A percentile compares a stretch with the other conserved stretches of the same genome.
Evolutionary conservation across 2,329 filamentous ascomycete species (phyloP).

Genomic region (Aspergillus thermomutatus): DNA sequence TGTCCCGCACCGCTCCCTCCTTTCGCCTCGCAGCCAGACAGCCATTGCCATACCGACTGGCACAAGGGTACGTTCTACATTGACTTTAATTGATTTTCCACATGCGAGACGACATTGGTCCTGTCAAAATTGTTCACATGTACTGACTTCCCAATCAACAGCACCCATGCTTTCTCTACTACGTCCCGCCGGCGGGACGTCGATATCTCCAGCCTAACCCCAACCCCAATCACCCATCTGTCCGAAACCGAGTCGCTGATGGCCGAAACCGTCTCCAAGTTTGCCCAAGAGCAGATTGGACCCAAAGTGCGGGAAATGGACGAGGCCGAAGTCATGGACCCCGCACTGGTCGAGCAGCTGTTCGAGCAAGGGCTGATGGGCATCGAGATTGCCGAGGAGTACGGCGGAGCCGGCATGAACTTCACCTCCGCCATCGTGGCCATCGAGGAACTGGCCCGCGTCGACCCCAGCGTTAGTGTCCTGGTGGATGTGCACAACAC

Average conservation of each 20-base stretch:
- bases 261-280: conserved; percentile 85
- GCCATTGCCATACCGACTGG: conserved; percentile 35
- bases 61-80: conserved; percentile 37
- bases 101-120: neutral
- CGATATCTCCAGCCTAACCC: conserved; percentile 73
- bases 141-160: conserved; percentile 15
- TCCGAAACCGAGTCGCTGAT: conserved; percentile 88
- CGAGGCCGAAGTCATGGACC: conserved; percentile 92
- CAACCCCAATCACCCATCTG: conserved; percentile 88
- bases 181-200: conserved; percentile 55
- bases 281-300: conserved; percentile 81
- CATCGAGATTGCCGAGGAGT: conserved; percentile 96
- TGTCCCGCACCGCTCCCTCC: conserved; percentile 39
- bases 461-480: conserved; percentile 92
- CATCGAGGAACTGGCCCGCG: conserved; percentile 91
- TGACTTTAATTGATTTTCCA: neutral
- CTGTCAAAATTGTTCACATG: conserved; percentile 1
- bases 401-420: conserved; percentile 96
- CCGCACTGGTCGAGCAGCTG: conserved; percentile 78
- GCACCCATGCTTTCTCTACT: conserved; percentile 57
- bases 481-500: conserved; percentile 98
- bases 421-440: conserved; percentile 94
- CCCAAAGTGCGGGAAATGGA: conserved; percentile 97
- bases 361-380: conserved; percentile 98
- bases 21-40: conserved; percentile 39